Evolutionary conservation across 805 yeast species (phyloP), one percentile per base, ranked within the genome.

Genomic region (Saccharomycopsis capsularis): DNA sequence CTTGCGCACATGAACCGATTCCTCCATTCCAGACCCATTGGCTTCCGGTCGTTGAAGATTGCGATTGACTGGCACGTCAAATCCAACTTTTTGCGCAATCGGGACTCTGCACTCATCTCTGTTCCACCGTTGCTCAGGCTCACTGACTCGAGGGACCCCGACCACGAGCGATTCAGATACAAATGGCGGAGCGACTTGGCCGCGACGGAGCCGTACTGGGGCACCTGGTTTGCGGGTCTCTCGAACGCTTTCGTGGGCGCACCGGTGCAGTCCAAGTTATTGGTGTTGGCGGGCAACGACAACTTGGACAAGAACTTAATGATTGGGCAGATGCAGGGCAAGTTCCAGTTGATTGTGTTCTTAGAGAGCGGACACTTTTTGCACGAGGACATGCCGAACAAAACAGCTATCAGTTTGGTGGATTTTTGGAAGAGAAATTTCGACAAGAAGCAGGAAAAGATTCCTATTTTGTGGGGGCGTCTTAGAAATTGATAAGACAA

Each of bases 261-360:
- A 1, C 71, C 75, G 0, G 68, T 81, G 0, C 52, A 48, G 22
- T 80, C 90, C 0, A 85, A 88, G 58, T 57, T 93, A 46, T 71
- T 93, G 37, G 72, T 93, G 1, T 66, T 95, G 15, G 95, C 98
- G 0, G 95, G 95, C 2, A 84, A 90, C 46, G 97, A 93, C 56
- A 79, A 85, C 19, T 70, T 95, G 27, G 99, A 93, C 65, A 88
- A 83, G 55, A 76, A 76, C 35, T 69, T 93, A 42, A 88, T 90
- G 64, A 81, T 93, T 45, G 99, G 97, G 0, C 99, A 95, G 65
- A 93, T 93, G 99, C 98, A 90, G 66, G 99, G 99, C 1, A 82
- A 81, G 62, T 93, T 84, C 63, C 99, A 95, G 65, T 72, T 93
- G 37, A 80, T 86, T 13, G 93, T 89, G 3, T 82, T 88, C 62